Evolutionary conservation across 805 yeast genomes (phyloP).

Genomic region (Starmerella bacillaris): DNA sequence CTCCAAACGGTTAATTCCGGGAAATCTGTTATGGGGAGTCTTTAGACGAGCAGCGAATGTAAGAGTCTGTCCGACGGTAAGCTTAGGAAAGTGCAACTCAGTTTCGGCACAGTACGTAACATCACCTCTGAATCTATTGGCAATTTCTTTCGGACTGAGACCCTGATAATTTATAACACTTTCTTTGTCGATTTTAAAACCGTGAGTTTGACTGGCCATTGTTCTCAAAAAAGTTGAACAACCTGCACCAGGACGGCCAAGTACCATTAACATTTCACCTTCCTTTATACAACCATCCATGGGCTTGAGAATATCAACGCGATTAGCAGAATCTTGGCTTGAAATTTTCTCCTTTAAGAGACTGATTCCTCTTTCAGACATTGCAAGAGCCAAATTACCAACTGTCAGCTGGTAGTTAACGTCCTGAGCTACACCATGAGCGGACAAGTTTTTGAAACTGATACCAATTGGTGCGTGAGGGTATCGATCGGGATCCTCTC

Average conservation of each 20-base stretch:
- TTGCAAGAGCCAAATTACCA: conserved; percentile 25
- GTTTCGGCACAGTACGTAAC: conserved; percentile 28
- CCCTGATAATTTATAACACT: conserved; percentile 41
- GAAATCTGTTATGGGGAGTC: conserved; percentile 40
- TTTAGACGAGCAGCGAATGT: conserved; percentile 52
- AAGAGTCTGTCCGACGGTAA: conserved; percentile 58
- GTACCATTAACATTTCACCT: conserved; percentile 52
- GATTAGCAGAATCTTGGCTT: conserved; percentile 1
- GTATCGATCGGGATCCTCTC: conserved; percentile 42
- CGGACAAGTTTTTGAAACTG: conserved; percentile 40
- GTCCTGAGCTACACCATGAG: conserved; percentile 41
- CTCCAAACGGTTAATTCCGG: conserved; percentile 30
- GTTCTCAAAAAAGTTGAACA: conserved; percentile 54
- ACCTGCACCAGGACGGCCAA: conserved; percentile 68
- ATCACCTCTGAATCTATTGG: conserved; percentile 36
- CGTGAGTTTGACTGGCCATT: conserved; percentile 38
- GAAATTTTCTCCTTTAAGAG: conserved; percentile 1
- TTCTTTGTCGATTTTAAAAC: conserved; percentile 35
- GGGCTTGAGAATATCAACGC: conserved; percentile 15
- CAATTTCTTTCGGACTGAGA: conserved; percentile 40
- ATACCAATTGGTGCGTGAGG: conserved; percentile 44
- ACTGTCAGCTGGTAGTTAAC: conserved; percentile 53
- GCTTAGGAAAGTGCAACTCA: conserved; percentile 59
- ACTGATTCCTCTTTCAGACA: conserved; percentile 16
- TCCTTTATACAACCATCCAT: conserved; percentile 31